A percentile compares a stretch with the other conserved stretches of the same genome.
Conservation (phyloP, 768 basidiomycete species). For the Chalciporus sphaerocephalus region DNA sequence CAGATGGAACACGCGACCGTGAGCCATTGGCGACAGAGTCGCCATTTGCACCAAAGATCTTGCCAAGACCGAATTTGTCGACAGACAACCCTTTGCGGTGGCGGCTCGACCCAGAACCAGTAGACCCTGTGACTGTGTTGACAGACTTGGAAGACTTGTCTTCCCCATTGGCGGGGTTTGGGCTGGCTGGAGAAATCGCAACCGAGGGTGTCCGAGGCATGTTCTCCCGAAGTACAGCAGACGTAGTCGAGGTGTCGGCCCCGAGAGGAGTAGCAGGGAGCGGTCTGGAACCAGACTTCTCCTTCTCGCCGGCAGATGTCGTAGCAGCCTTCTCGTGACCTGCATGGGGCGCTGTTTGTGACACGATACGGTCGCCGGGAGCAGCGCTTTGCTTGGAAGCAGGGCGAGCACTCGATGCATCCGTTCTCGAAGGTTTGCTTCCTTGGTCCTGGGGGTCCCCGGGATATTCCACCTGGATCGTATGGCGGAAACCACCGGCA, state of each 20-base stretch:
- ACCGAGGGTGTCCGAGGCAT: conserved; percentile 29
- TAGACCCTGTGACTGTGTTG: conserved; percentile 28
- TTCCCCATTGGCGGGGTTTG: conserved; percentile 32
- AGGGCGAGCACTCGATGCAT: conserved; percentile 6
- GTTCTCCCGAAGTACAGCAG: conserved; percentile 26
- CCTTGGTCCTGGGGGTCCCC: conserved; percentile 44
- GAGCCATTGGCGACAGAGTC: conserved; percentile 31
- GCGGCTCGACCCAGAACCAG: conserved; percentile 44
- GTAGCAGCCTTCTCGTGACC: conserved; percentile 17
- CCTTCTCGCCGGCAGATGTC: conserved; percentile 11
- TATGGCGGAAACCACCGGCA: conserved; percentile 64
- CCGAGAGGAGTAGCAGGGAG: conserved; percentile 26
- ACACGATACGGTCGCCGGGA: conserved; percentile 17
- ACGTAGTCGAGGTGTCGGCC: conserved; percentile 20
- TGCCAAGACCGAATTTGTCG: conserved; percentile 75
- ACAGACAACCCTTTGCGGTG: conserved; percentile 69
- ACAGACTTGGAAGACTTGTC: conserved; percentile 29
- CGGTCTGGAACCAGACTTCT: conserved; percentile 22
- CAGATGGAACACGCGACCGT: conserved; percentile 42
- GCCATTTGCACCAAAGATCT: conserved; percentile 55
- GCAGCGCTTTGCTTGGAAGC: conserved; percentile 13
- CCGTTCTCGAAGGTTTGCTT: conserved; percentile 18
- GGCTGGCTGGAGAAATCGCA: conserved; percentile 41
- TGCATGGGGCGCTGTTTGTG: conserved; percentile 5
- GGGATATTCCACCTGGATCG: conserved; percentile 91